phyloP scores from a whole-genome alignment of 1,139 yeast genomes.

The Meyerozyma carpophila region DNA sequence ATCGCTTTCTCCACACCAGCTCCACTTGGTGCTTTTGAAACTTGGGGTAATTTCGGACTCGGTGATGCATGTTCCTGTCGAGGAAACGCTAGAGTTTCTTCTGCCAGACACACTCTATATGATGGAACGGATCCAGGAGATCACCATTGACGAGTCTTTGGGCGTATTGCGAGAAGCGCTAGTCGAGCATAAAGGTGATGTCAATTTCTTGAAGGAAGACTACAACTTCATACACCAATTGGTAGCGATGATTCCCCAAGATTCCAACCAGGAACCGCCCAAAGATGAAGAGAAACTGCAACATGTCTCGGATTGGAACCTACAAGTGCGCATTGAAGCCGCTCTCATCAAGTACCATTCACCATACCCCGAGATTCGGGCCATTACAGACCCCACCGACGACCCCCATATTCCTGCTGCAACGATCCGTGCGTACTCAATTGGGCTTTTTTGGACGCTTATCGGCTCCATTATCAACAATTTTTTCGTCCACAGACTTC shows the following conservation, averaged over 20 bases:
- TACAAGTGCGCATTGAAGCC: conserved; percentile 5
- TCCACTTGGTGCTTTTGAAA: conserved; percentile 23
- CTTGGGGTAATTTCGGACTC: conserved; percentile 29
- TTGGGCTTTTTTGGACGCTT: conserved; percentile 38
- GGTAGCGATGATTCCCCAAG: conserved; percentile 18
- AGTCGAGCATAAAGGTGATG: conserved; percentile 38
- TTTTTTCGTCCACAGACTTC: conserved; percentile 41
- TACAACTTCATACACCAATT: conserved; percentile 29
- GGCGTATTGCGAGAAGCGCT: conserved; percentile 31
- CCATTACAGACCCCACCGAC: conserved; percentile 5
- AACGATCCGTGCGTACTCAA: conserved; percentile 20
- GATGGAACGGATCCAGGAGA: conserved; percentile 21
- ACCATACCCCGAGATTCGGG: conserved; percentile 6
- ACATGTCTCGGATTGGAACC: conserved; percentile 3
- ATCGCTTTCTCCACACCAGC: conserved; percentile 17
- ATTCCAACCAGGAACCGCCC: conserved; percentile 5
- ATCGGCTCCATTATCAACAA: conserved; percentile 39
- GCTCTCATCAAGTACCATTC: conserved; percentile 4
- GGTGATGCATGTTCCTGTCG: conserved; percentile 10
- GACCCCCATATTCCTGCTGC: conserved; percentile 5
- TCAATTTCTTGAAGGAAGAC: conserved; percentile 34
- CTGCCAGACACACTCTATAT: conserved; percentile 23
- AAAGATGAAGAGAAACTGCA: not conserved
- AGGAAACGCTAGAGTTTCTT: conserved; percentile 11
- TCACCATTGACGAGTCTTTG: conserved; percentile 22